Conservation (phyloP, 2,329 filamentous ascomycete species). For the Intubia oerlemansii region DNA sequence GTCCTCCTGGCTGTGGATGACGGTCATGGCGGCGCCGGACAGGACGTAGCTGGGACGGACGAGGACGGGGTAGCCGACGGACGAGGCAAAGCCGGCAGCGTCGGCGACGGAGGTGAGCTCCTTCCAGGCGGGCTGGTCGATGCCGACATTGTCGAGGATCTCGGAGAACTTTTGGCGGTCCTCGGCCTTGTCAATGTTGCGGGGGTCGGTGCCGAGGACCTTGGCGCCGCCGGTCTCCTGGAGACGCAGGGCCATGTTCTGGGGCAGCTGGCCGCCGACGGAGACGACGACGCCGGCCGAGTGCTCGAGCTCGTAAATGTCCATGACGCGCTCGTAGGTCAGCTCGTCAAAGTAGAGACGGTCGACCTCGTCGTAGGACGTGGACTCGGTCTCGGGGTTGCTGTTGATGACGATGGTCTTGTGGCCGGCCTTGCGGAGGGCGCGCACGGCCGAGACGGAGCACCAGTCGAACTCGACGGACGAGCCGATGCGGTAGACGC, state of each 20-base stretch:
- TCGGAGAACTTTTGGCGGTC: constrained; percentile 97
- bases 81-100: constrained; percentile 67
- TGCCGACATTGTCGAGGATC: constrained; percentile 87
- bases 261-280: constrained; percentile 85
- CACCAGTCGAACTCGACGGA: constrained; percentile 99
- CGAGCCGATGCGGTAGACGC: constrained; percentile 93
- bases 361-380: constrained; percentile 78
- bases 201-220: constrained; percentile 77
- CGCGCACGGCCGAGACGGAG: constrained; percentile 72
- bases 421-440: constrained; percentile 68
- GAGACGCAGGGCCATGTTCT: constrained; percentile 89
- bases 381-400: constrained; percentile 63
- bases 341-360: constrained; percentile 93
- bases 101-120: constrained; percentile 79
- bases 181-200: constrained; percentile 94
- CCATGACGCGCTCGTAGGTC: constrained; percentile 94
- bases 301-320: constrained; percentile 86
- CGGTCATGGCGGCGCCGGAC: constrained; percentile 95
- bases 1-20: constrained; percentile 72
- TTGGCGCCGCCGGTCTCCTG: constrained; percentile 82
- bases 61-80: constrained; percentile 82
- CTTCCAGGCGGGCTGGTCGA: constrained; percentile 96
- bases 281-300: constrained; percentile 81
- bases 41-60: constrained; percentile 91
- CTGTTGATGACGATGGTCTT: constrained; percentile 97